phyloP scores from a whole-genome alignment of 208 protist genomes.

The Wallacemonas collosoma region DNA sequence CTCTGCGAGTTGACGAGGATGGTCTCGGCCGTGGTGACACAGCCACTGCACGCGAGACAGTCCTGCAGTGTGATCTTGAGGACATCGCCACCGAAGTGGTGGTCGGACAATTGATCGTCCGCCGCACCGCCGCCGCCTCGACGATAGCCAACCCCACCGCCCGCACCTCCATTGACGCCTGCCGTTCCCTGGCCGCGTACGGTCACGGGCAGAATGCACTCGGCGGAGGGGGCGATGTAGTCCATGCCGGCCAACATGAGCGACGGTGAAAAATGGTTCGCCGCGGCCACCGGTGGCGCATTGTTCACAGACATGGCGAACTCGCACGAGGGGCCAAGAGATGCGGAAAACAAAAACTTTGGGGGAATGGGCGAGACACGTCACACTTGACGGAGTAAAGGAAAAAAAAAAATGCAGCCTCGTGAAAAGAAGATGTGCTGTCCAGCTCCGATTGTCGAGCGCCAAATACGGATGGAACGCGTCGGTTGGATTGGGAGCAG shows the following conservation, averaged over 20 bases:
- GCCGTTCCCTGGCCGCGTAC: slow-evolving; percentile 2
- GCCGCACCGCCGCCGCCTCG: slow-evolving; percentile 1
- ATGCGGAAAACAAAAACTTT: background rate
- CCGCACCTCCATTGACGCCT: background rate
- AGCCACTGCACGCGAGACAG: slow-evolving; percentile 94
- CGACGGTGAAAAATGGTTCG: slow-evolving; percentile 54
- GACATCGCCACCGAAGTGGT: slow-evolving; percentile 21
- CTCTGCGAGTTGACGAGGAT: slow-evolving; percentile 92
- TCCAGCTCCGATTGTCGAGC: too few species aligned
- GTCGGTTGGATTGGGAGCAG: too few species aligned
- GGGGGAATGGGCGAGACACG: background rate
- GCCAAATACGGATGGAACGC: too few species aligned
- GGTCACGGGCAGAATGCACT: slow-evolving; percentile 51
- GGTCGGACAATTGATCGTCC: too few species aligned
- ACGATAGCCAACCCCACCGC: background rate
- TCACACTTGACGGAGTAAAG: background rate
- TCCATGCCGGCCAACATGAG: slow-evolving; percentile 83
- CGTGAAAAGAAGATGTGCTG: too few species aligned
- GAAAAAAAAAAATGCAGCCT: background rate
- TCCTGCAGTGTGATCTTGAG: slow-evolving; percentile 86
- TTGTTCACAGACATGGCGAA: background rate
- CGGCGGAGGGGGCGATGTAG: slow-evolving; percentile 82
- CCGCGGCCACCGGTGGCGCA: background rate
- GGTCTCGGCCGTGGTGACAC: slow-evolving; percentile 98
- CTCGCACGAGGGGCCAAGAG: background rate